Base-by-base conservation (phyloP, 768 basidiomycete species). In the Pleurotus tuber-regium region DNA sequence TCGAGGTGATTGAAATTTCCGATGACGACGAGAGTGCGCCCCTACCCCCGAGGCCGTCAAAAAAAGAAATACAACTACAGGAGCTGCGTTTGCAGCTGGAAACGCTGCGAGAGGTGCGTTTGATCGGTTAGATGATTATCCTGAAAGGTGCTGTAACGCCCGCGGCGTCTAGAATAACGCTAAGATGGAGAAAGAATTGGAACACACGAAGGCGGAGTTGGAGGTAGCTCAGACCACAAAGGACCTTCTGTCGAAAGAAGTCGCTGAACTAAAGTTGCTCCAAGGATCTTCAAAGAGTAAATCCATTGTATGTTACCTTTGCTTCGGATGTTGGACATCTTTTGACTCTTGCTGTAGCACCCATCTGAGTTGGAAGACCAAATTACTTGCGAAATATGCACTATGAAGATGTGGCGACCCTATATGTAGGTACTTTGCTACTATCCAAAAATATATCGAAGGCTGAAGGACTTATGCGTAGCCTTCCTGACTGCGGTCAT, bases 401-500 rank as follows among this genome's bases (percentile, higher is more conserved):
- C 78, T 0, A 53, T 65, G 35, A 75, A 74, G 52, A 80, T 89
- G 79, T 86, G 84, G 83, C 69, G 70, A 6, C 87, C 87, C 0
- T 84, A 79, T 57, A 72, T 76, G 87, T 88, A 57, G 35, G 84
- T 70, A 6, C 23, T 29, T 23, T 9, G 19, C 29, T 16, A 38
- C 33, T 39, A 10, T 51, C 21, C 1, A 44, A 19, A 35, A 12
- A 23, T 29, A 33, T 24, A 40, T 26, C 16, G 24, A 21, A 3
- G 18, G 14, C 4, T 11, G n/a, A 18, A 29, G 7, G 39, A 19
- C 11, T 8, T 23, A 12, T 23, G 14, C 29, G 12, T 53, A 89
- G 87, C 4, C 71, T 89, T 18, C 65, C 78, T 4, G 75, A 74
- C 33, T 90, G 87, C 50, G 87, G 87, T 2, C 87, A 90, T 63